Percentiles rank a stretch among this genome's conserved stretches.
Evolutionary conservation across 2,329 filamentous ascomycete genomes (phyloP).

Genomic region (Huntiella moniliformis): DNA sequence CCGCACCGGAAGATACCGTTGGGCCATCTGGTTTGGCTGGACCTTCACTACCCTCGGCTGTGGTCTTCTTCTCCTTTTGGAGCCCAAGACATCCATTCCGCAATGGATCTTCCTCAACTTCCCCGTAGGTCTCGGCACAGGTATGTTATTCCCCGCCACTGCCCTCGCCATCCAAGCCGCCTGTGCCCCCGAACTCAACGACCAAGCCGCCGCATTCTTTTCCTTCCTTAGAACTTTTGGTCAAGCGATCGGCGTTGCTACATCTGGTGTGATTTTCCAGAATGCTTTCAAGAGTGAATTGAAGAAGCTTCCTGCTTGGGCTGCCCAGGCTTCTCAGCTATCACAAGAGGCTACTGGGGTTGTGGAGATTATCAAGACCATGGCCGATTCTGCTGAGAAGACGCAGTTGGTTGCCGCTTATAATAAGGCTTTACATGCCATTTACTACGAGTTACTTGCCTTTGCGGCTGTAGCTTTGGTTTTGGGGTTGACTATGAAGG

Average conservation of each 20-base stretch:
- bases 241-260: conserved; percentile 16
- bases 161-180: conserved; percentile 45
- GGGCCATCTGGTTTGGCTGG: conserved; percentile 45
- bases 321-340: conserved; percentile 23
- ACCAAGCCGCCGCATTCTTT: conserved; percentile 45
- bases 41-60: conserved; percentile 35
- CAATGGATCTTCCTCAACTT: conserved; percentile 44
- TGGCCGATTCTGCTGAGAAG: conserved; percentile 20
- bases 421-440: conserved; percentile 17
- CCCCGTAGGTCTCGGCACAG: conserved; percentile 40
- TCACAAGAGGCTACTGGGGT: conserved; percentile 39
- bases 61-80: conserved; percentile 34
- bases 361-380: conserved; percentile 36
- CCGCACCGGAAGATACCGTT: conserved; percentile 38
- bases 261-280: conserved; percentile 49
- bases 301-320: conserved; percentile 27
- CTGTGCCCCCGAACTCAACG: conserved; percentile 24
- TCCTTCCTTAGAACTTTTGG: conserved; percentile 29
- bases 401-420: conserved; percentile 18
- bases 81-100: conserved; percentile 27
- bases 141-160: conserved; percentile 46
- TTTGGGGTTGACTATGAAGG: conserved; percentile 18
- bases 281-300: conserved; percentile 39
- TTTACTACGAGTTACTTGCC: conserved; percentile 19
- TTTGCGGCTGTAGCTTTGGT: conserved; percentile 17